phyloP scores from a whole-genome alignment of 768 basidiomycete genomes.

The Mycena albidolilacea region DNA sequence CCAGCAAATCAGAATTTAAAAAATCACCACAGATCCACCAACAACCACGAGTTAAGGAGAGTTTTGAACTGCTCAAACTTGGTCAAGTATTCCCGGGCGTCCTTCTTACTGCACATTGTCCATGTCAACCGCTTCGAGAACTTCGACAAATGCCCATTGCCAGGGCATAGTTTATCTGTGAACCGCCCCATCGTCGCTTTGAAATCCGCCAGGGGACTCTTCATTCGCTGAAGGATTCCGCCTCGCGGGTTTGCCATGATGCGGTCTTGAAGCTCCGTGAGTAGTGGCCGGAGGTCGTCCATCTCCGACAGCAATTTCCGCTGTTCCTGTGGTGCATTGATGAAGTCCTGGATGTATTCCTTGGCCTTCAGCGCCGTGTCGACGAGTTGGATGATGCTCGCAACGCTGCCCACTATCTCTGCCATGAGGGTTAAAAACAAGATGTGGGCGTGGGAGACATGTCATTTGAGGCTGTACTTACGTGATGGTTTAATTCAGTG shows the following conservation, averaged over 20 bases:
- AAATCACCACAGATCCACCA: conserved; percentile 3
- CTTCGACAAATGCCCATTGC: background rate
- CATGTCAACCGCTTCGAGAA: background rate
- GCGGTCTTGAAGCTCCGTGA: background rate
- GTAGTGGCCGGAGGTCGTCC: background rate
- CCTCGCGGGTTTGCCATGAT: background rate
- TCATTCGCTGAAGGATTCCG: background rate
- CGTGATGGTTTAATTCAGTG: too few species aligned
- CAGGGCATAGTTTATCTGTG: background rate
- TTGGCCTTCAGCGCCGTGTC: background rate
- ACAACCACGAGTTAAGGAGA: conserved; percentile 5
- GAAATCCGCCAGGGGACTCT: background rate
- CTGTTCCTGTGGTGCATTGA: conserved; percentile 4
- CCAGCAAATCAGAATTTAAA: too few species aligned
- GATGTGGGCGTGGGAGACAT: too few species aligned
- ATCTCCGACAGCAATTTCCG: conserved; percentile 1
- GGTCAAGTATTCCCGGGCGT: background rate
- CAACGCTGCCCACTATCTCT: conserved; percentile 3
- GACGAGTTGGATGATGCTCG: conserved; percentile 9
- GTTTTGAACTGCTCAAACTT: conserved; percentile 16
- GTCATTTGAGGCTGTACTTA: too few species aligned
- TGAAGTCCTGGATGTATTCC: conserved; percentile 1
- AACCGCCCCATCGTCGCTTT: background rate
- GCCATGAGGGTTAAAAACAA: conserved; percentile 18
- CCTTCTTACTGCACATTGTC: conserved; percentile 2